Evolutionary conservation across 2,329 filamentous ascomycete genomes (phyloP), one percentile per base, ranked within the genome.

Genomic region (Colletotrichum sp.): DNA sequence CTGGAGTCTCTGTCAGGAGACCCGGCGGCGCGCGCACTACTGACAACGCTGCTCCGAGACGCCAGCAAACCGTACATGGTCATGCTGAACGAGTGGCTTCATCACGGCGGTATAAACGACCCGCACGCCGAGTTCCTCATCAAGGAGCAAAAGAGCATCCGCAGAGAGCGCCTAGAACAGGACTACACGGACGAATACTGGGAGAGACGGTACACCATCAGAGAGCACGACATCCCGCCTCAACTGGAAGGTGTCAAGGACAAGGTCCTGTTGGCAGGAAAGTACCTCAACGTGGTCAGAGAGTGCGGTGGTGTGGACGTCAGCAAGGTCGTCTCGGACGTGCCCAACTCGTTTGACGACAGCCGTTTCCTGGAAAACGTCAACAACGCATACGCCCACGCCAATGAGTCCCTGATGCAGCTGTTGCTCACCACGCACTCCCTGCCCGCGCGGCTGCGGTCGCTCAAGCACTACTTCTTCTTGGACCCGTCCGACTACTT

Each of bases 131-230:
- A 99, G 84, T 99, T 99, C 80, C 87, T 99, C 69, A 93, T 99
- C 82, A 98, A 98, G 82, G 97, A 99, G 84, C 95, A 98, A 80
- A 98, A 96, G 85, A 98, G 96, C 81, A 98, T 99, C 80, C 94
- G 94, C 75, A 92, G 97, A 55, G 97, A 99, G 83, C 91, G 95
- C 75, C 88, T 99, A 4, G 96, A 99, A 82, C 94, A 98, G 82
- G 97, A 99, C 84, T 99, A 99, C 82, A 99, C 96, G 0, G 97
- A 99, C 83, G 97, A 99, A 82, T 99, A 99, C 84, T 99, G 97
- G 97, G 97, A 99, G 84, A 95, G 98, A 82, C 91, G 97, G 78
- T 99, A 99, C 83, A 99, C 97, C 6, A 94, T 99, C 78, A 93
- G 97, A 75, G 95, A 98, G 77, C 93, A 95, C 65, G 95, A 98